Evolutionary conservation across 768 basidiomycete genomes (phyloP).

Genomic region (Termitomyces titanicus): DNA sequence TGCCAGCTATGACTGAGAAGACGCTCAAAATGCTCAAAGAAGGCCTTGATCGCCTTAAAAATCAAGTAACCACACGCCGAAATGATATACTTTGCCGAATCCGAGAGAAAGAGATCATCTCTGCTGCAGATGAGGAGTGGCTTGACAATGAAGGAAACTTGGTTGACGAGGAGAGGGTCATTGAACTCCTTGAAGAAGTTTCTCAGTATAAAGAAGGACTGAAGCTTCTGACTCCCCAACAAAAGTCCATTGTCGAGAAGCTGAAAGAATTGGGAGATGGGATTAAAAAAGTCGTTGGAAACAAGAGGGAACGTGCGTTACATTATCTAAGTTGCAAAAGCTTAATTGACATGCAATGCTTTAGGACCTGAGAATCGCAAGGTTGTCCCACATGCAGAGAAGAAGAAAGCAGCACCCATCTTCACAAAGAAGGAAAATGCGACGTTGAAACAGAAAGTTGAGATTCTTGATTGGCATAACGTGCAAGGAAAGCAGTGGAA

Average conservation of each 20-base stretch:
- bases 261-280: conserved; percentile 3
- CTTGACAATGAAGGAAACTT: too few species aligned
- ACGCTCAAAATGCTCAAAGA: background rate
- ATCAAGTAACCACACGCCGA: background rate
- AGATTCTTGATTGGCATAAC: too few species aligned
- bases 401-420: conserved; percentile 24
- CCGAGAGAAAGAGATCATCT: background rate
- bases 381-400: conserved; percentile 1
- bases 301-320: background rate
- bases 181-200: conserved; percentile 17
- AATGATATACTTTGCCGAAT: background rate
- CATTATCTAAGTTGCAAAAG: background rate
- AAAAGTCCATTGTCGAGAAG: conserved; percentile 6
- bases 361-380: too few species aligned
- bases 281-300: too few species aligned
- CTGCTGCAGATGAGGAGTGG: too few species aligned
- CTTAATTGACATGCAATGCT: too few species aligned
- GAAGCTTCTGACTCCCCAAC: conserved; percentile 1
- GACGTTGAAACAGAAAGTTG: too few species aligned
- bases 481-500: background rate
- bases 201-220: conserved; percentile 20
- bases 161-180: conserved; percentile 14
- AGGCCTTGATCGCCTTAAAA: background rate
- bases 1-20: background rate
- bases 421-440: too few species aligned